Evolutionary conservation across 805 yeast genomes (phyloP), one percentile per base, ranked within the genome.

Genomic region (Zygoascus flipseniorum): DNA sequence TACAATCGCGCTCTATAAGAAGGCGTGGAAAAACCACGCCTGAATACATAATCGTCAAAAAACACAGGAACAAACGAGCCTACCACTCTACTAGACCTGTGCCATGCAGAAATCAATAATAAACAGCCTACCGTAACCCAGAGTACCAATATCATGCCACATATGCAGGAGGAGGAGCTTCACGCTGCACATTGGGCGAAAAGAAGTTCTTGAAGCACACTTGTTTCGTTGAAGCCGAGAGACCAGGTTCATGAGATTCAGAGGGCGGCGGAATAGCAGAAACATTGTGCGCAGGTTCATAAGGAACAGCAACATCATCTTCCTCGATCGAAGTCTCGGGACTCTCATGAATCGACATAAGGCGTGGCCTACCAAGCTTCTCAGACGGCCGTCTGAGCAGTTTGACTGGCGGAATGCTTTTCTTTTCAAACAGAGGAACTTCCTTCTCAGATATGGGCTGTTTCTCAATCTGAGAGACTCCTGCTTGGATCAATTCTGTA

Each of bases 161-260:
- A 41, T 58, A 58, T n/a, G 60, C 56, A 14, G 61, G 61, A 37
- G 61, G 61, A 19, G 54, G 50, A 23, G 39, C 49, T 19, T 43
- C 32, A 31, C 55, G 43, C 13, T 19, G 47, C 20, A 18, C 47
- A 41, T 58, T 58, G 14, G 54, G 20, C 20, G 54, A 50, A 57
- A 58, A 58, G 47, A 58, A 58, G 43, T 55, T 58, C 39, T 52
- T 51, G 52, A 58, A 56, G 16, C 48, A 41, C 41, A 47, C 47
- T 41, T 53, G 26, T 42, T 52, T 52, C 2, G 39, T 26, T 3
- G 26, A 11, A 13, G 31, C 18, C 5, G 14, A 19, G 18, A 18
- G 26, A 14, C 5, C 19, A 13, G 46, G 10, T 2, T 43, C 46
- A 4, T 32, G 48, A 20, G 31, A 5, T 9, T n/a, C 35, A 11